Evolutionary conservation across 1,284 basidiomycete genomes (phyloP), one percentile per base, ranked within the genome.

Genomic region (Coniophora puteana): DNA sequence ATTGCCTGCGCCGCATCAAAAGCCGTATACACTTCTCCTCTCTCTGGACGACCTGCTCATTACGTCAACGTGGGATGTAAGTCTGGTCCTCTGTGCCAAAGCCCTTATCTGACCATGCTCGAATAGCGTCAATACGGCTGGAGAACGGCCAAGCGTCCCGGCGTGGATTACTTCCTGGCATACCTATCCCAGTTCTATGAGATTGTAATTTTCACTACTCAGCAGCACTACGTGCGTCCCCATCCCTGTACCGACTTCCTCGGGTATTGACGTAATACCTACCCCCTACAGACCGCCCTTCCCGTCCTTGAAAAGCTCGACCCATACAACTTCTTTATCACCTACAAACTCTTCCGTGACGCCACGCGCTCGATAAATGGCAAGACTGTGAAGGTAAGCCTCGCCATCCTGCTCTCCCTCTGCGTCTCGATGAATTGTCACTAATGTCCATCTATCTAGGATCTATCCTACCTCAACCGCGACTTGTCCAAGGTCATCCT

Each of bases 101-200:
- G 25, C 2, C 10, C 25, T 33, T 12, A 33, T 16, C 34, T 46
- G 20, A 41, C 17, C 28, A 46, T 16, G 43, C 40, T 24, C 38
- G 21, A 23, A 18, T 45, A 92, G 89, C 82, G 90, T 40, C 74
- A 85, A 68, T 71, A 88, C 53, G 91, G 91, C 24, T 94, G 91
- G 91, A 73, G 89, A 51, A 93, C 90, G 3, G 91, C 90, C 26
- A 94, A 94, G 65, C 82, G 96, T 38, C 95, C 95, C 1, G 96
- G 96, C 3, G 87, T 95, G 8, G 96, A 99, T 62, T 97, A 98
- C 66, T 99, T 98, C 77, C 72, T 99, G 37, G 93, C 81, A 24
- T 98, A 99, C 64, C 76, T 99, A 31, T 93, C 92, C 0, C 94
- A 97, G 58, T 98, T 97, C 67, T 99, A 93, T 65, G 95, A 99